These are phyloP conservation scores for Phialophora macrospora DNA, from an alignment of 2,329 filamentous ascomycete species.

Conservation along the genomic window DNA sequence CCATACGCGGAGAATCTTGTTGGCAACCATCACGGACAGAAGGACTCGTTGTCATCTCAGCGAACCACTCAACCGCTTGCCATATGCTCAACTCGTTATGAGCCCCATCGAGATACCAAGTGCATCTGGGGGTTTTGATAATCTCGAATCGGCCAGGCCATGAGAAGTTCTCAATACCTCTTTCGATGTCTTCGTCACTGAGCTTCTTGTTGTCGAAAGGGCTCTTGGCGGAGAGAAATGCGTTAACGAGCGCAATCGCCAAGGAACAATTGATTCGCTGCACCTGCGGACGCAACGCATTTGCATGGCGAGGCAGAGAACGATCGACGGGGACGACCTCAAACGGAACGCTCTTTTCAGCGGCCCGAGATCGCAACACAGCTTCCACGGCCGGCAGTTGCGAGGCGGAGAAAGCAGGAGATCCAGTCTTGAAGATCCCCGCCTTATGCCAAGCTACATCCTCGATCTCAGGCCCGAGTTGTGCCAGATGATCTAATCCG, in stretches of 20 bases:
- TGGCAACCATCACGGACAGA: not conserved
- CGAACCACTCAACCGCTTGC: not conserved
- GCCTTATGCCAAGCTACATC: constrained; percentile 11
- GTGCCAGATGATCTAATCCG: not conserved
- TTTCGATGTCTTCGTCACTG: not conserved
- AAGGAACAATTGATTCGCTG: not conserved
- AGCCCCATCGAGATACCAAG: not conserved
- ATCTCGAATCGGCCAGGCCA: constrained; percentile 1
- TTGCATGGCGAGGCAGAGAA: not conserved
- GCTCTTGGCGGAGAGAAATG: not conserved
- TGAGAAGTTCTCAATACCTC: not conserved
- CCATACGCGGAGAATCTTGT: not conserved
- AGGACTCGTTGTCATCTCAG: not conserved
- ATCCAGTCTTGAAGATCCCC: constrained; percentile 5
- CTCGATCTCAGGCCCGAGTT: not conserved
- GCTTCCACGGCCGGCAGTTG: not conserved
- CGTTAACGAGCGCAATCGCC: constrained; percentile 1
- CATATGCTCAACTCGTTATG: not conserved
- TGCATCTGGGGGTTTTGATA: not conserved
- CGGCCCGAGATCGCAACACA: not conserved
- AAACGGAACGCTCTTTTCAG: not conserved
- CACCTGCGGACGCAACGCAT: not conserved
- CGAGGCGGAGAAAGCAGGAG: not conserved
- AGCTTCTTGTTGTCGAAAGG: not conserved
- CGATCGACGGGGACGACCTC: not conserved